Conservation (phyloP, 1,139 yeast species). For the Blastobotrys serpentis region DNA sequence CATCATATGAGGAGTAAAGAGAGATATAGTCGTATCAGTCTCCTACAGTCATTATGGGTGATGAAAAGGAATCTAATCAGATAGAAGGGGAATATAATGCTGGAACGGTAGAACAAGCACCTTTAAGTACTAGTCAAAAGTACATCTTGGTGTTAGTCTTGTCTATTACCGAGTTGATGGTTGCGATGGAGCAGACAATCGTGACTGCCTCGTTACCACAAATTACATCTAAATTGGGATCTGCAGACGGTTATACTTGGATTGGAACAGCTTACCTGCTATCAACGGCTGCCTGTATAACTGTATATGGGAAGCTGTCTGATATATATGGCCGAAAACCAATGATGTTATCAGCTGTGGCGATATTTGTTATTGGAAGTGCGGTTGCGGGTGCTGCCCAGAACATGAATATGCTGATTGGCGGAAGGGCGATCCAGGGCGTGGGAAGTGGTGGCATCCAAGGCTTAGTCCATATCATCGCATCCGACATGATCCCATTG, state of each 20-base stretch:
- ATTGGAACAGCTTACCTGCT: conserved; percentile 36
- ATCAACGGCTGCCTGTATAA: conserved; percentile 56
- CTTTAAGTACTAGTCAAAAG: conserved; percentile 11
- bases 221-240: conserved; percentile 28
- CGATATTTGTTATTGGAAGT: conserved; percentile 61
- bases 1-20: neutral
- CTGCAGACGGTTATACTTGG: conserved; percentile 31
- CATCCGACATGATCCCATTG: conserved; percentile 59
- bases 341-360: conserved; percentile 48
- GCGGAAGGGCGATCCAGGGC: conserved; percentile 66
- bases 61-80: neutral
- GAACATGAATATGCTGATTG: conserved; percentile 58
- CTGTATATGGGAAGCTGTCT: conserved; percentile 63
- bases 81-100: conserved; percentile 15
- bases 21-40: neutral
- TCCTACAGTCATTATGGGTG: neutral
- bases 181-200: conserved; percentile 32
- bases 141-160: conserved; percentile 20
- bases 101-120: conserved; percentile 15
- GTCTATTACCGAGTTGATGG: conserved; percentile 26
- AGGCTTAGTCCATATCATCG: conserved; percentile 54
- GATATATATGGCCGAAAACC: conserved; percentile 61
- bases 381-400: conserved; percentile 54
- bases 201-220: conserved; percentile 31
- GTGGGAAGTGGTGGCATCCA: conserved; percentile 69